Evolutionary conservation across 2,329 filamentous ascomycete genomes (phyloP).

Genomic region (Microsporum ferrugineum): DNA sequence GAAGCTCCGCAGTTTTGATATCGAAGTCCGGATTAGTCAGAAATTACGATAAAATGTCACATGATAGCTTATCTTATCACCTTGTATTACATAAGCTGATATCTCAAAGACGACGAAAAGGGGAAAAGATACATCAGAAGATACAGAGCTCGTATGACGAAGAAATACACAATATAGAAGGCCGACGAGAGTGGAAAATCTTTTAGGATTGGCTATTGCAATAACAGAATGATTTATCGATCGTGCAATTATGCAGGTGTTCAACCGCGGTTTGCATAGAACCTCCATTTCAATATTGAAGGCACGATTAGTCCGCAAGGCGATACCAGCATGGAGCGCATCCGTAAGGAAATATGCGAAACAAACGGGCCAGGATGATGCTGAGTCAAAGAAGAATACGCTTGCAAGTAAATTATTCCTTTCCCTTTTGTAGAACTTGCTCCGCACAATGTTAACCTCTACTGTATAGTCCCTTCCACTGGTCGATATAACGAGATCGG

Average conservation of each 20-base stretch:
- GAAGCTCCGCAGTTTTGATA: neutral
- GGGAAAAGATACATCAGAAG: neutral
- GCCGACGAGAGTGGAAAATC: no score
- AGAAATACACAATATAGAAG: neutral
- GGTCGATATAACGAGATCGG: conserved; percentile 84
- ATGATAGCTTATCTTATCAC: neutral
- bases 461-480: conserved; percentile 30
- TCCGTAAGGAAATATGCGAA: conserved; percentile 4
- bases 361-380: neutral
- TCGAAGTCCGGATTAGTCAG: neutral
- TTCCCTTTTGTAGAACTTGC: neutral
- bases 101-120: neutral
- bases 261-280: neutral
- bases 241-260: neutral
- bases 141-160: neutral
- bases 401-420: neutral
- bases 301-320: neutral
- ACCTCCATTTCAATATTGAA: neutral
- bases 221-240: neutral
- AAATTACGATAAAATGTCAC: neutral
- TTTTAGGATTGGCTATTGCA: neutral
- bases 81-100: neutral
- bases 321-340: neutral
- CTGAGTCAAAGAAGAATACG: neutral
- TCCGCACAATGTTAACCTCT: neutral